phyloP scores from a whole-genome alignment of 139 green algal genomes.

The Tetradesmus lagerheimii region DNA sequence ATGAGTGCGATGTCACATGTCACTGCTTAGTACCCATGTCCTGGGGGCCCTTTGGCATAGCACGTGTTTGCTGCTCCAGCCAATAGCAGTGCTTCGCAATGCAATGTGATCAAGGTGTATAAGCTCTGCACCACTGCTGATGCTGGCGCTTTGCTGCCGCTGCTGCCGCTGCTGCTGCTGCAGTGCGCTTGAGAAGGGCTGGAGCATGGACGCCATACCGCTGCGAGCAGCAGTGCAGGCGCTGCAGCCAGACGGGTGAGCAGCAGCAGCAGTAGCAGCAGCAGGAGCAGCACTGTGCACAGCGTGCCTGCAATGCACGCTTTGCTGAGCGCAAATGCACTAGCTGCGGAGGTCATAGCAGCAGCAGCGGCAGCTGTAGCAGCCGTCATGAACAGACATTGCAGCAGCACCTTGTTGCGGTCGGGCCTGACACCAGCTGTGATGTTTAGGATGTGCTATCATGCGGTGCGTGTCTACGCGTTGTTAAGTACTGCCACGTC shows the following conservation, averaged over 20 bases:
- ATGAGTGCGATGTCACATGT: too few relatives aligned
- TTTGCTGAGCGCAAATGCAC: background rate
- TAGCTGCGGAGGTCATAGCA: background rate
- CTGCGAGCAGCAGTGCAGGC: background rate
- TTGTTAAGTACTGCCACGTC: too few relatives aligned
- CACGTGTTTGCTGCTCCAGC: too few relatives aligned
- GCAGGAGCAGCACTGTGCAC: background rate
- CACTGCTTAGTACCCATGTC: too few relatives aligned
- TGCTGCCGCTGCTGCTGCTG: background rate
- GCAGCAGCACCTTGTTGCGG: too few relatives aligned
- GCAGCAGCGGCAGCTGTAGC: too few relatives aligned
- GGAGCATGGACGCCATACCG: slow-evolving; percentile 29
- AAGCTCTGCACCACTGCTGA: background rate
- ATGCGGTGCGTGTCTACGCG: too few relatives aligned
- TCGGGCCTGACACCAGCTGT: too few relatives aligned
- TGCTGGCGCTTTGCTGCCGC: background rate
- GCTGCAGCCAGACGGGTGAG: slow-evolving; percentile 56
- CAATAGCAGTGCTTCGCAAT: background rate
- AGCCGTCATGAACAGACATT: too few relatives aligned
- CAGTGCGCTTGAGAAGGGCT: slow-evolving; percentile 37
- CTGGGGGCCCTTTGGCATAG: too few relatives aligned
- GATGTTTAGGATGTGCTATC: too few relatives aligned
- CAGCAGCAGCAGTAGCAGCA: background rate
- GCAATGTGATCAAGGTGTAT: background rate
- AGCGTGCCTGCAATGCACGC: background rate